phyloP scores from a whole-genome alignment of 2,329 filamentous ascomycete genomes.

The Fusarium oligoseptatum region DNA sequence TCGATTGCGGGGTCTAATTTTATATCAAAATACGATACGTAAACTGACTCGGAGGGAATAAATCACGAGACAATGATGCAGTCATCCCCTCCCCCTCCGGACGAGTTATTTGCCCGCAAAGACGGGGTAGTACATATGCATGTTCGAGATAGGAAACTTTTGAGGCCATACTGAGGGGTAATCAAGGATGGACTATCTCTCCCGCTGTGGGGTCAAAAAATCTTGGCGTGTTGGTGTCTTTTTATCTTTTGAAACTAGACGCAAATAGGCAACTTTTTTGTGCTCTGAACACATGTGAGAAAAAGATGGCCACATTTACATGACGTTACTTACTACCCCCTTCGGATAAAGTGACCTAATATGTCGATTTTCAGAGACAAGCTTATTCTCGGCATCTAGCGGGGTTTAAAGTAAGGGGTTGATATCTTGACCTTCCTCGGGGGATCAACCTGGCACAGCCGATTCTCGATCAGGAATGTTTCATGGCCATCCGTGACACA shows the following conservation, averaged over 20 bases:
- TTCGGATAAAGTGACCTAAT: neutral
- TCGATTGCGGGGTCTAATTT: neutral
- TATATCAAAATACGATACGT: neutral
- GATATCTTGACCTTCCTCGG: neutral
- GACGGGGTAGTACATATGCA: neutral
- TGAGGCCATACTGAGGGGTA: conserved; percentile 19
- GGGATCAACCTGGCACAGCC: conserved; percentile 6
- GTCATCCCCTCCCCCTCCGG: neutral
- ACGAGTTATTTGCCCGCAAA: neutral
- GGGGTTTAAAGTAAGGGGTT: neutral
- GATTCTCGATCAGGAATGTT: conserved; percentile 29
- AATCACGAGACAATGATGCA: neutral
- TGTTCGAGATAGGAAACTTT: conserved; percentile 32
- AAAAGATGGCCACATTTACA: neutral
- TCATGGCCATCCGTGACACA: conserved; percentile 6
- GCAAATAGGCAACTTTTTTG: conserved; percentile 36
- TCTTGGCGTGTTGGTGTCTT: neutral
- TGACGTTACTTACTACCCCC: neutral
- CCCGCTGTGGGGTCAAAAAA: conserved; percentile 16
- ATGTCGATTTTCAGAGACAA: neutral
- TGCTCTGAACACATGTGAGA: neutral
- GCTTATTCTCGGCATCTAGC: neutral
- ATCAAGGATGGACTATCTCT: neutral
- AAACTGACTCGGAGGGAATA: neutral
- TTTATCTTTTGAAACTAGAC: conserved; percentile 12